Evolutionary conservation across 345 rosid genomes (phyloP).

Genomic region (Kandelia obovata): DNA sequence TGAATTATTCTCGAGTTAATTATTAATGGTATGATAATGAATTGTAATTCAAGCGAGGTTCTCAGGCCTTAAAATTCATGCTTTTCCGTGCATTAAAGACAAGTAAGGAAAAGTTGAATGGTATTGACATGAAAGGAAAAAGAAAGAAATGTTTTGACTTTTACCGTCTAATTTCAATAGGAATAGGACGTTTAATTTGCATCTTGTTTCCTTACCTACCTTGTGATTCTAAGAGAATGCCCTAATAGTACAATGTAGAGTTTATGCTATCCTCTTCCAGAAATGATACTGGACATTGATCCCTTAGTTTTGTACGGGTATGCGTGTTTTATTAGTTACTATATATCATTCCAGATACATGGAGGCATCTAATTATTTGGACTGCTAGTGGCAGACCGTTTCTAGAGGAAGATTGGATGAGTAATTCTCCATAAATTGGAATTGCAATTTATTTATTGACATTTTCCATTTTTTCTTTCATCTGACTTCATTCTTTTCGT

Average conservation of each 20-base stretch:
- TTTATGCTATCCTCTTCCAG: too few relatives aligned
- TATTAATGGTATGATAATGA: background rate
- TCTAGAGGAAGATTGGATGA: constrained; percentile 6
- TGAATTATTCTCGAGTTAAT: background rate
- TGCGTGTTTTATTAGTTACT: background rate
- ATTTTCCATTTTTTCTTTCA: too few relatives aligned
- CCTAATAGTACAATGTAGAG: too few relatives aligned
- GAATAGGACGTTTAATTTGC: too few relatives aligned
- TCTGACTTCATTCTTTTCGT: too few relatives aligned
- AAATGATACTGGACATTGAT: background rate
- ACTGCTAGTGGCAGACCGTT: background rate
- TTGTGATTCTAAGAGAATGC: too few relatives aligned
- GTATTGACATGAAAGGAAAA: background rate
- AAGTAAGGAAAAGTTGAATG: background rate
- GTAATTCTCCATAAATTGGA: background rate
- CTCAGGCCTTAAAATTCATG: too few relatives aligned
- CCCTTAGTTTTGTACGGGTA: background rate
- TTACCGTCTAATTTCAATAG: background rate
- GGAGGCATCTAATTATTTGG: background rate
- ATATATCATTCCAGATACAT: too few relatives aligned
- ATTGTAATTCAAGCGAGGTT: background rate
- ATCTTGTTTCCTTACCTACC: too few relatives aligned
- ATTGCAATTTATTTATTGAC: too few relatives aligned
- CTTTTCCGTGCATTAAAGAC: background rate
- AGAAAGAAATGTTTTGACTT: background rate